Base-by-base conservation (phyloP, 176 grass and related monocot genomes). In the Puya raimondii region DNA sequence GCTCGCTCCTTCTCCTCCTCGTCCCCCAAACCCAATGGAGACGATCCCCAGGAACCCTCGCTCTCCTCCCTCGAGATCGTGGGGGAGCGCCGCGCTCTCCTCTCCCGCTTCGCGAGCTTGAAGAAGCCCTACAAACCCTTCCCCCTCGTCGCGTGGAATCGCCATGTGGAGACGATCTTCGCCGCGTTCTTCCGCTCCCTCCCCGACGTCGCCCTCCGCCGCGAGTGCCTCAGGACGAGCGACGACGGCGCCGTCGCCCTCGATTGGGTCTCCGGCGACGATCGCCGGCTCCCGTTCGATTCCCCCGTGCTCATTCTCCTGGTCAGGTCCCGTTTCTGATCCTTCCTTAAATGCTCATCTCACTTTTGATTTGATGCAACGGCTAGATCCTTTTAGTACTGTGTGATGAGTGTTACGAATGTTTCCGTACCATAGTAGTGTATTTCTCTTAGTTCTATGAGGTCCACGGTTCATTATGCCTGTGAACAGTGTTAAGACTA, bases 131-230 rank as follows among this genome's bases (percentile, higher is more conserved):
- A 97, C 86, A 79, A 76, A 12, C 21, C 89, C 13, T 97, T 88
- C 68, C 84, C 89, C 27, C 25, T 90, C 0, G 2, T 97, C 21
- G 86, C 70, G 49, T 89, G 76, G 17, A 97, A 90, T 71, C 77
- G 94, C 11, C 94, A 97, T 72, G 79, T 85, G 12, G 94, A 97
- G 77, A 97, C 94, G 71, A 97, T 92, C 66, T 92, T 92, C 79
- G 79, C 89, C n/a, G 70, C 94, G 48, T 75, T 92, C 75, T 78
- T 73, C 58, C 79, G 93, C 10, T 88, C 86, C 33, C 81, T 74
- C 65, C 93, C 93, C 20, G 59, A 6, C 26, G 89, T 97, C 51
- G 48, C 57, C 4, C 80, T 97, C 23, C 75, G 77, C 13, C 84
- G 94, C 49, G 72, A 97, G 27, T 92, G 89, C 81, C 79, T 97